Percentiles rank a stretch among this genome's conserved stretches.
Evolutionary conservation across 495 filamentous ascomycete genomes (phyloP).

Genomic region (Talaromyces trachyspermus): DNA sequence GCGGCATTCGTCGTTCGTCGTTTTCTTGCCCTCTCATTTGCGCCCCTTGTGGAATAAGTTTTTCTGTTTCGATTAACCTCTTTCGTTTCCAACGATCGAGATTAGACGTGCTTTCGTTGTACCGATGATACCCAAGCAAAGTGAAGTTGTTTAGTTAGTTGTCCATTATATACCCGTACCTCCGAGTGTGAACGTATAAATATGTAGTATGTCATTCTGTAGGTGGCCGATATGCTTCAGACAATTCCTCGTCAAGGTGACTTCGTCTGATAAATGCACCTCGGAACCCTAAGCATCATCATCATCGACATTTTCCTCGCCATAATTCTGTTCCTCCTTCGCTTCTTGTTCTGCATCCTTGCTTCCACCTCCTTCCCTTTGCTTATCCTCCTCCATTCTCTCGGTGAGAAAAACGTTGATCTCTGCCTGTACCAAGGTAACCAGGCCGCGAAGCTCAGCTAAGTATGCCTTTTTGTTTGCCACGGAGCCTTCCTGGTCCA

Average conservation of each 20-base stretch:
- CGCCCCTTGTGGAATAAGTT: too few relatives aligned
- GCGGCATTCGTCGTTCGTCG: background rate
- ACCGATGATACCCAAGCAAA: slow-evolving; percentile 30
- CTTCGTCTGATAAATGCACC: too few relatives aligned
- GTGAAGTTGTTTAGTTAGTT: slow-evolving; percentile 1
- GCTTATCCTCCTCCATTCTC: slow-evolving; percentile 86
- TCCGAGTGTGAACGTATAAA: background rate
- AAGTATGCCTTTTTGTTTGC: slow-evolving; percentile 60
- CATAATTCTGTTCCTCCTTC: slow-evolving; percentile 80
- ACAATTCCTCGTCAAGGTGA: too few relatives aligned
- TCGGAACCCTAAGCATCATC: slow-evolving; percentile 34
- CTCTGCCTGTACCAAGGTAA: slow-evolving; percentile 55
- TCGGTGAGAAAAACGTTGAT: slow-evolving; percentile 79
- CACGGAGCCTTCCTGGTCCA: slow-evolving; percentile 17
- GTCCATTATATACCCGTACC: background rate
- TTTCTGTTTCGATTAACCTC: slow-evolving; percentile 6
- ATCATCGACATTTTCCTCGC: slow-evolving; percentile 63
- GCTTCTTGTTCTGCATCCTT: slow-evolving; percentile 47
- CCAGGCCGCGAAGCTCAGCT: slow-evolving; percentile 51
- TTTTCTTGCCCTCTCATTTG: too few relatives aligned
- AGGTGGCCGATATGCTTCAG: too few relatives aligned
- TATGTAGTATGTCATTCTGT: background rate
- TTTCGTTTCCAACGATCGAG: slow-evolving; percentile 11
- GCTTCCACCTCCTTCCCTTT: slow-evolving; percentile 28
- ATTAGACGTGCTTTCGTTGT: slow-evolving; percentile 5